Evolutionary conservation across 2,329 filamentous ascomycete species (phyloP).

Genomic region (Tothia fuscella): DNA sequence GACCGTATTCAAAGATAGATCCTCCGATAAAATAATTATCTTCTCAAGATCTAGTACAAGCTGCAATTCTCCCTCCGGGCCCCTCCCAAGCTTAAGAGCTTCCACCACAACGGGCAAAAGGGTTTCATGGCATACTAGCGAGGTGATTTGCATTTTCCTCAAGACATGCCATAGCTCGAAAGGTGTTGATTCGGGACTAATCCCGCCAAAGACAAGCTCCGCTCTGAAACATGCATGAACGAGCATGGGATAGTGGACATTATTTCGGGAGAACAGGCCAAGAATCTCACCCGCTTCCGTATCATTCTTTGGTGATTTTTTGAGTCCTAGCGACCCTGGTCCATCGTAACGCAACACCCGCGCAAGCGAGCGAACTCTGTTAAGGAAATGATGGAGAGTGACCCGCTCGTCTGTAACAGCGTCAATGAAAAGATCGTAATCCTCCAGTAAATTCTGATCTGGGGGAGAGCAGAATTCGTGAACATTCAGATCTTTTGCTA

Average conservation of each 20-base stretch:
- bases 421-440: constrained; percentile 22
- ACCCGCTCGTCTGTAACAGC: constrained; percentile 17
- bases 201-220: constrained; percentile 21
- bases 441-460: constrained; percentile 15
- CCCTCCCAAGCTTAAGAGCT: constrained; percentile 18
- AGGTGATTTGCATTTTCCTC: constrained; percentile 21
- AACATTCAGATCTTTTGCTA: constrained; percentile 20
- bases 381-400: constrained; percentile 20
- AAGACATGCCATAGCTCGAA: constrained; percentile 23
- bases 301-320: constrained; percentile 17
- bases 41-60: constrained; percentile 18
- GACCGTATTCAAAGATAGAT: constrained; percentile 15
- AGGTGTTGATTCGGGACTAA: constrained; percentile 21
- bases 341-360: constrained; percentile 19
- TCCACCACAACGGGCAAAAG: constrained; percentile 17
- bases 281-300: constrained; percentile 20
- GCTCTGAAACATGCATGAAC: constrained; percentile 22
- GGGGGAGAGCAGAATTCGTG: constrained; percentile 22
- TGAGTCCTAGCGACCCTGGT: constrained; percentile 17
- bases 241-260: constrained; percentile 22
- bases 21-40: constrained; percentile 19
- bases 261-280: constrained; percentile 19
- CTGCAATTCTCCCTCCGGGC: constrained; percentile 16
- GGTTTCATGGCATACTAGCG: constrained; percentile 20
- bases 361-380: constrained; percentile 18